These are phyloP conservation scores for Penicillium digitatum DNA, from an alignment of 2,329 filamentous ascomycete species.

Conservation along the genomic window DNA sequence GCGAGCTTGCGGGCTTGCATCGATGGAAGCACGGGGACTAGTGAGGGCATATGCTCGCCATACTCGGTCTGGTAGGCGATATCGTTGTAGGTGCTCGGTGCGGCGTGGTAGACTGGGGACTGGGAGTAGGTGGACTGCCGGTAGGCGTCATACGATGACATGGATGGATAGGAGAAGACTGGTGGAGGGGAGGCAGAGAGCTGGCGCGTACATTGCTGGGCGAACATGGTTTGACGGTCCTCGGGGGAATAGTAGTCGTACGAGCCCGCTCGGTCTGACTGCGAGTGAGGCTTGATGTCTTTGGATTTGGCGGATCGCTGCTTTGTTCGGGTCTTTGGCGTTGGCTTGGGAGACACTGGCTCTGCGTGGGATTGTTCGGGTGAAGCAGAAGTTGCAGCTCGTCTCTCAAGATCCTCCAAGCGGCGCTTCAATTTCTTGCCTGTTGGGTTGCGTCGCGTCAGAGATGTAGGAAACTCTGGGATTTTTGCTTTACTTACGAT, in stretches of 20 bases:
- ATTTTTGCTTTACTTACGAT: constrained; percentile 60
- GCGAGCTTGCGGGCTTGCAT: constrained; percentile 52
- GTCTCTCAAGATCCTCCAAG: constrained; percentile 60
- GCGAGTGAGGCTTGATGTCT: constrained; percentile 23
- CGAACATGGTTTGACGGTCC: constrained; percentile 52
- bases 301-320: constrained; percentile 26
- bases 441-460: constrained; percentile 20
- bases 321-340: constrained; percentile 27
- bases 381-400: constrained; percentile 59
- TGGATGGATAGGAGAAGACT: constrained; percentile 52
- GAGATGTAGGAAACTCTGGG: neutral
- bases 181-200: constrained; percentile 57
- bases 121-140: constrained; percentile 34
- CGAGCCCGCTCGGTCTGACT: constrained; percentile 31
- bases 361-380: constrained; percentile 57
- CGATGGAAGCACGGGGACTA: constrained; percentile 42
- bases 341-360: constrained; percentile 39
- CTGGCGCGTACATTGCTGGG: constrained; percentile 56
- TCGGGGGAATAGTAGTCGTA: constrained; percentile 41
- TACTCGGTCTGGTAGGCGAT: constrained; percentile 39
- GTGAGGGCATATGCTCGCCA: constrained; percentile 40
- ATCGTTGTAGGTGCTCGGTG: constrained; percentile 32
- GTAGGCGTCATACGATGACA: constrained; percentile 46
- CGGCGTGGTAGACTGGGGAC: constrained; percentile 34
- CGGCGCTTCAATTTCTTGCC: constrained; percentile 67